A percentile compares a stretch with the other conserved stretches of the same genome.
Conservation (phyloP, 225 moss, liverwort and hornwort species). For the Physcomitrium patens region DNA sequence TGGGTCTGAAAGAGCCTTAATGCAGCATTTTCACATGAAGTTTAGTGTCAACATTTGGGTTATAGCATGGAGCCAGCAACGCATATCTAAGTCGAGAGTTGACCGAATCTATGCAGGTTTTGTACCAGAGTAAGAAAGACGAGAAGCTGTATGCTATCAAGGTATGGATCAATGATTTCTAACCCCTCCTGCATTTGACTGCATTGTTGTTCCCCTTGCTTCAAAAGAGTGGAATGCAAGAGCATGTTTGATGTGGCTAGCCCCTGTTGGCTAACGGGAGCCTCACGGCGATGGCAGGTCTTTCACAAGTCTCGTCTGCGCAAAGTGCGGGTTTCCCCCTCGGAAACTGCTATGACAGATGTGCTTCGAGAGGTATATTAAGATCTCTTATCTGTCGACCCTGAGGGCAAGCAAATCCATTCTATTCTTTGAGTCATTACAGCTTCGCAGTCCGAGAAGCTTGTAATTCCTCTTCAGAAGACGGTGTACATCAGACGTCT, state of each 20-base stretch:
- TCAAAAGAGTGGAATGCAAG: too few species aligned
- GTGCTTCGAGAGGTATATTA: conserved; percentile 75
- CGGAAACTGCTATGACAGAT: conserved; percentile 99
- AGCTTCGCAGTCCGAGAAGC: too few species aligned
- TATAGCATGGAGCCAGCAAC: too few species aligned
- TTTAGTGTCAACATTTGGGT: too few species aligned
- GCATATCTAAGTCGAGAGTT: not conserved
- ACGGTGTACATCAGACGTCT: too few species aligned
- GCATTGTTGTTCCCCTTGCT: not conserved
- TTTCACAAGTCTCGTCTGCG: conserved; percentile 82
- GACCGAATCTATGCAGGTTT: conserved; percentile 45
- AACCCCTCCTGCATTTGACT: too few species aligned
- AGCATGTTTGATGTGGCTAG: not conserved
- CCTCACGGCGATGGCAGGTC: conserved; percentile 43
- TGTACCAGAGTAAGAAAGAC: conserved; percentile 73
- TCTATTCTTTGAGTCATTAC: too few species aligned
- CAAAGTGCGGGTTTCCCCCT: conserved; percentile 91
- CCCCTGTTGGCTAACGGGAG: not conserved
- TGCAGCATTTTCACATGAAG: too few species aligned
- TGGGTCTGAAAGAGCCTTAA: too few species aligned
- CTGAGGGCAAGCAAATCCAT: too few species aligned
- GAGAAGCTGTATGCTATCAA: conserved; percentile 79
- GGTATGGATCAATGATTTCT: conserved; percentile 38
- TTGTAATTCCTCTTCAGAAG: too few species aligned
- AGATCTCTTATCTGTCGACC: not conserved